These are phyloP conservation scores for Acacia concinna DNA, from an alignment of 331 rosid species.

Conservation along the genomic window DNA sequence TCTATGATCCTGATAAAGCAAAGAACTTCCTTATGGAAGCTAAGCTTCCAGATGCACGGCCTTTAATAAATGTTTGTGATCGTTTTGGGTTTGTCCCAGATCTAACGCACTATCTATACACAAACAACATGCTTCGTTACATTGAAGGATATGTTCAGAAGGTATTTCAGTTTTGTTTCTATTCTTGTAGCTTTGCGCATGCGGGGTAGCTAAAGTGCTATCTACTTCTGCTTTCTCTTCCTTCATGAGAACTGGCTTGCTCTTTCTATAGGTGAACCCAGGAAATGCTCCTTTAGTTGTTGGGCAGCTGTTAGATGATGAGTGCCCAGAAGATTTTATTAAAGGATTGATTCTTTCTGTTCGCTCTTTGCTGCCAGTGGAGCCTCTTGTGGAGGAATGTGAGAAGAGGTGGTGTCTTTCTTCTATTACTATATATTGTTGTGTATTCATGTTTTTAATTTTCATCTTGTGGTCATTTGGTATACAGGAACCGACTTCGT, in stretches of 20 bases:
- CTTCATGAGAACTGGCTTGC: background rate
- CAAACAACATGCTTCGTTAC: conserved; percentile 99
- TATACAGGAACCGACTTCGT: conserved; percentile 88
- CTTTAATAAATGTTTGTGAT: conserved; percentile 95
- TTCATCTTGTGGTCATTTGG: conserved; percentile 23
- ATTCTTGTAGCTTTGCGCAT: conserved; percentile 9
- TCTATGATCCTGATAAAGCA: conserved; percentile 93
- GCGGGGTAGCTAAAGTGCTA: background rate
- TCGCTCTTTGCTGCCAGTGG: conserved; percentile 96
- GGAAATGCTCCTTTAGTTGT: conserved; percentile 98
- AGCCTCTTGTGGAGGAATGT: conserved; percentile 96
- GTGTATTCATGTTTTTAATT: conserved; percentile 18
- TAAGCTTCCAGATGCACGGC: conserved; percentile 98
- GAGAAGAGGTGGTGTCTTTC: conserved; percentile 80
- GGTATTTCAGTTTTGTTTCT: conserved; percentile 49
- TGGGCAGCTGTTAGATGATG: conserved; percentile 96
- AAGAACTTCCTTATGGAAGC: conserved; percentile 98
- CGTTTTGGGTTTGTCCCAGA: conserved; percentile 99
- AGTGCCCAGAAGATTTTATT: conserved; percentile 98
- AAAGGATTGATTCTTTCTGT: conserved; percentile 97
- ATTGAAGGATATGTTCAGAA: conserved; percentile 99
- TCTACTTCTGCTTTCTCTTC: background rate
- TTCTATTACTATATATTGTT: background rate
- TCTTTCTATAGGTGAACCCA: conserved; percentile 81
- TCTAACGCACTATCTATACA: conserved; percentile 92